Conservation (phyloP, 1,284 basidiomycete species). For the Leccinum pachyderme region DNA sequence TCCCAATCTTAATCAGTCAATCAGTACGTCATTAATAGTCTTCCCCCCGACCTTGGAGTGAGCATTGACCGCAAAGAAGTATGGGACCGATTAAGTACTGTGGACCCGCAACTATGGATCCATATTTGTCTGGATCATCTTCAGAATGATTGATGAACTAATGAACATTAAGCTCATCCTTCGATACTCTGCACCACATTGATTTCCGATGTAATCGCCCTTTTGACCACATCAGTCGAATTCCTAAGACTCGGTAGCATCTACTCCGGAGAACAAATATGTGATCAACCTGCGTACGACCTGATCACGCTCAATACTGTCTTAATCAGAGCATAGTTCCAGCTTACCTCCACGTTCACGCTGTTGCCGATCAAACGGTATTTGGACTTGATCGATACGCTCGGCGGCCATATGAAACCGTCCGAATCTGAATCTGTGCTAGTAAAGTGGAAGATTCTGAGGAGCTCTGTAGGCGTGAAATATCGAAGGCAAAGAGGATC, state of each 20-base stretch:
- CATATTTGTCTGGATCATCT: background rate
- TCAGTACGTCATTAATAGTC: too few species aligned
- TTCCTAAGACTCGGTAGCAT: background rate
- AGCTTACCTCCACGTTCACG: constrained; percentile 64
- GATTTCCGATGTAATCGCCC: background rate
- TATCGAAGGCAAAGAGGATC: constrained; percentile 62
- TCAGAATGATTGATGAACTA: background rate
- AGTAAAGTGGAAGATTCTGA: constrained; percentile 65
- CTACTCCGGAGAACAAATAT: constrained; percentile 23
- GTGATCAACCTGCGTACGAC: constrained; percentile 26
- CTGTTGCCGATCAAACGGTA: constrained; percentile 79
- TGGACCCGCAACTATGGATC: too few species aligned
- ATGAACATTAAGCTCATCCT: background rate
- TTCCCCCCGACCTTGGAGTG: too few species aligned
- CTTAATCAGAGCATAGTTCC: background rate
- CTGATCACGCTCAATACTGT: constrained; percentile 13
- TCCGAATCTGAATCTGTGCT: constrained; percentile 9
- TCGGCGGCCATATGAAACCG: constrained; percentile 57
- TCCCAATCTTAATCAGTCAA: too few species aligned
- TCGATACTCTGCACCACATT: background rate
- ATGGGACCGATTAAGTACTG: too few species aligned
- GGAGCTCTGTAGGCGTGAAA: constrained; percentile 67
- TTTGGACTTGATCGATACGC: constrained; percentile 59
- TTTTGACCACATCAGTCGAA: background rate
- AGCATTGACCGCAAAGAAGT: too few species aligned